A percentile compares a stretch with the other conserved stretches of the same genome.
Conservation (phyloP, 331 rosid genomes). For the Acacia concinna region DNA sequence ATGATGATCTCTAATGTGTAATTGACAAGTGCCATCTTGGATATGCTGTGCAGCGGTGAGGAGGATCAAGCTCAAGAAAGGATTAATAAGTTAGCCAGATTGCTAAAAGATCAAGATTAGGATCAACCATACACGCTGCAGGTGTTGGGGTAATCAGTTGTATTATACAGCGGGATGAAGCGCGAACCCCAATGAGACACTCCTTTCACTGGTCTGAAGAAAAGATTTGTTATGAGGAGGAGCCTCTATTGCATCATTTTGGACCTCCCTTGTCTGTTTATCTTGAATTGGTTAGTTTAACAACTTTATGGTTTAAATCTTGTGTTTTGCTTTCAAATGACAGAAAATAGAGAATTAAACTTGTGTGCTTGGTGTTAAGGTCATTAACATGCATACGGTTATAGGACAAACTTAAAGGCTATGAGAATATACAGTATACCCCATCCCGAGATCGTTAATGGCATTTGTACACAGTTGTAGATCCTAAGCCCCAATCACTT, state of each 20-base stretch:
- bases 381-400: slow-evolving; percentile 29
- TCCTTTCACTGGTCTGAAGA: slow-evolving; percentile 96
- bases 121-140: slow-evolving; percentile 61
- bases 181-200: slow-evolving; percentile 99
- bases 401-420: slow-evolving; percentile 94
- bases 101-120: slow-evolving; percentile 83
- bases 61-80: slow-evolving; percentile 99
- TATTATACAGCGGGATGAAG: slow-evolving; percentile 98
- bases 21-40: slow-evolving; percentile 30
- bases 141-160: slow-evolving; percentile 95
- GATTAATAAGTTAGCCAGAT: slow-evolving; percentile 85
- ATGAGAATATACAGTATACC: slow-evolving; percentile 71
- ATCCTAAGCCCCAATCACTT: slow-evolving; percentile 59
- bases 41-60: slow-evolving; percentile 70
- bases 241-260: slow-evolving; percentile 89
- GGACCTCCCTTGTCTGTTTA: slow-evolving; percentile 96
- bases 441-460: slow-evolving; percentile 99
- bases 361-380: slow-evolving; percentile 33
- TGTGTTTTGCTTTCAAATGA: not conserved
- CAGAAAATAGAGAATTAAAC: not conserved
- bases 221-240: slow-evolving; percentile 75
- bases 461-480: slow-evolving; percentile 89
- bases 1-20: slow-evolving; percentile 25
- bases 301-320: slow-evolving; percentile 28
- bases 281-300: slow-evolving; percentile 83